Conservation (phyloP, 2,329 filamentous ascomycete species). For the Xylaria sp. region DNA sequence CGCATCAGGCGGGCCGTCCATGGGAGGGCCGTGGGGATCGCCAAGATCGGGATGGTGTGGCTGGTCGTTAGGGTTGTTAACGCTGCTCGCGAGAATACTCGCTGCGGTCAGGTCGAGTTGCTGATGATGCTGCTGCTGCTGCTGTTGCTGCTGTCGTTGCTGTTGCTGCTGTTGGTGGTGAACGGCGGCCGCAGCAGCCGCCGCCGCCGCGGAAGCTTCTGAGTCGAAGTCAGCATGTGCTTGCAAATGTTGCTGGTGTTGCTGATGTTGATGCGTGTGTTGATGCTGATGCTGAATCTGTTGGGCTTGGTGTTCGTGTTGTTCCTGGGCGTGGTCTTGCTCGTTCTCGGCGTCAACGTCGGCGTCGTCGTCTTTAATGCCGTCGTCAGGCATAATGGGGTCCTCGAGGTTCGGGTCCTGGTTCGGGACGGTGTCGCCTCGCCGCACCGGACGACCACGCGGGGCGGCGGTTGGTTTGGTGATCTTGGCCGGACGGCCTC, state of each 20-base stretch:
- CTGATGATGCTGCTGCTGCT: conserved; percentile 49
- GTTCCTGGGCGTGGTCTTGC: conserved; percentile 40
- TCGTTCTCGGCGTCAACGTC: conserved; percentile 41
- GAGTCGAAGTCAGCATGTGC: conserved; percentile 43
- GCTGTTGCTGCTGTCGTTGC: conserved; percentile 32
- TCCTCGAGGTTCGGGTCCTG: conserved; percentile 48
- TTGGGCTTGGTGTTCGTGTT: conserved; percentile 27
- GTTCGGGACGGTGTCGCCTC: conserved; percentile 48
- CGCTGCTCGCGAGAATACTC: conserved; percentile 47
- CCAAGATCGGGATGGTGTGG: conserved; percentile 45
- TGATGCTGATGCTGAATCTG: conserved; percentile 33
- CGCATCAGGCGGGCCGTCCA: conserved; percentile 37
- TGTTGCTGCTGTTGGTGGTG: conserved; percentile 44
- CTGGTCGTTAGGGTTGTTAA: conserved; percentile 46
- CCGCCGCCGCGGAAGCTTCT: conserved; percentile 48
- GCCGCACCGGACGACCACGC: conserved; percentile 46
- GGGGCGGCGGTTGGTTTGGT: conserved; percentile 51
- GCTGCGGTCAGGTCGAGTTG: conserved; percentile 48
- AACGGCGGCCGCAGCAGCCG: conserved; percentile 47
- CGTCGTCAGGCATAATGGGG: conserved; percentile 43
- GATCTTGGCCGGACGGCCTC: conserved; percentile 56
- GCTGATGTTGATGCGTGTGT: conserved; percentile 34
- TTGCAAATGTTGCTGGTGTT: conserved; percentile 39
- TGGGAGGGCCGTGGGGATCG: conserved; percentile 36
- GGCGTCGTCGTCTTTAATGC: conserved; percentile 31